These are phyloP conservation scores for Gossypium schwendimanii DNA, from an alignment of 441 rosid genomes.

Conservation along the genomic window DNA sequence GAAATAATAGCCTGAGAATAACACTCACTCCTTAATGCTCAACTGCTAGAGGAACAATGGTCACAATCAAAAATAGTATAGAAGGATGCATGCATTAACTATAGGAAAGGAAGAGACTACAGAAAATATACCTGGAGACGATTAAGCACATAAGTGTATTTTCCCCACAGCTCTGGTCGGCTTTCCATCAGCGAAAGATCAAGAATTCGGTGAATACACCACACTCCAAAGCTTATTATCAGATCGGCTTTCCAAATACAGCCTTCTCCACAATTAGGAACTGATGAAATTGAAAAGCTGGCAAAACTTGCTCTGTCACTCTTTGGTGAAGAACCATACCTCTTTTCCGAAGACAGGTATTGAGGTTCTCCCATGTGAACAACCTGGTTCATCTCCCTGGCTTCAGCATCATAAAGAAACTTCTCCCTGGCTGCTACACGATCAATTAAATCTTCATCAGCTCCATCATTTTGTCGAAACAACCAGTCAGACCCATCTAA, in stretches of 20 bases:
- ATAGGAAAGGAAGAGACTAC: not conserved
- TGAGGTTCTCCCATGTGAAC: constrained; percentile 44
- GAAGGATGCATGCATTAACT: not conserved
- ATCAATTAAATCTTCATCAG: constrained; percentile 86
- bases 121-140: constrained; percentile 75
- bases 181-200: constrained; percentile 91
- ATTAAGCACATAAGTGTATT: constrained; percentile 87
- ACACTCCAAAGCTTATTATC: constrained; percentile 84
- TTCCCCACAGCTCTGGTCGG: constrained; percentile 98
- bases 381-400: constrained; percentile 45
- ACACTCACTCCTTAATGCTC: not conserved
- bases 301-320: constrained; percentile 24
- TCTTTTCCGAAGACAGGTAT: constrained; percentile 30
- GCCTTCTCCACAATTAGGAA: constrained; percentile 92
- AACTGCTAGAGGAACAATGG: not conserved
- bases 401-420: constrained; percentile 65
- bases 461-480: constrained; percentile 78
- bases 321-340: constrained; percentile 22
- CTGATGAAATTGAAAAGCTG: constrained; percentile 42
- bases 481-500: constrained; percentile 95
- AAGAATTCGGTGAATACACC: constrained; percentile 95
- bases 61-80: not conserved
- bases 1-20: not conserved
- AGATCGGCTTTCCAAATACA: constrained; percentile 80
- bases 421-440: constrained; percentile 85